phyloP scores from a whole-genome alignment of 106 monocot genomes.

The Dendrobium officinale region DNA sequence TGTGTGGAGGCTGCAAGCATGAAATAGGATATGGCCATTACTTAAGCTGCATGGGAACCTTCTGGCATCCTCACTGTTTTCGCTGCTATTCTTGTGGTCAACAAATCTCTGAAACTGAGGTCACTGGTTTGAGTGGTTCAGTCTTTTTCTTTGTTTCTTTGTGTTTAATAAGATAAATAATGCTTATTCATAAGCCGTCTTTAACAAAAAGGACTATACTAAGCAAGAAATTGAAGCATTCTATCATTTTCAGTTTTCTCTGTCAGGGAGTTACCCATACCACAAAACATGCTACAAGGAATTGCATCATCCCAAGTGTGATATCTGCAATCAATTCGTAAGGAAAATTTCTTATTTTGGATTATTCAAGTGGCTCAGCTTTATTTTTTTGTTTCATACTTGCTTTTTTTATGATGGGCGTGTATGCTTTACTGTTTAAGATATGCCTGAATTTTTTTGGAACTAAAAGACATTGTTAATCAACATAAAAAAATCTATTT shows the following conservation, averaged over 20 bases:
- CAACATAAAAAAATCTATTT: neutral
- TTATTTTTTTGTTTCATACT: neutral
- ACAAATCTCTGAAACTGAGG: constrained; percentile 80
- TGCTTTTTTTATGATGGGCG: neutral
- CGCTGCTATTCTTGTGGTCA: constrained; percentile 55
- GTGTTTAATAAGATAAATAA: neutral
- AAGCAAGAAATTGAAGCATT: neutral
- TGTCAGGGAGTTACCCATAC: constrained; percentile 71
- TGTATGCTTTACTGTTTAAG: neutral
- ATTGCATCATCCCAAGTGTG: constrained; percentile 90
- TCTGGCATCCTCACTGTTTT: constrained; percentile 94
- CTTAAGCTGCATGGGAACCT: constrained; percentile 85
- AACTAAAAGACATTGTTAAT: neutral
- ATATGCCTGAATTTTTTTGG: neutral
- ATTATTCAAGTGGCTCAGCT: neutral
- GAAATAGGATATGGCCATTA: constrained; percentile 97
- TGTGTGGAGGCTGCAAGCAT: constrained; percentile 75
- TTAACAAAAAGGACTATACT: neutral
- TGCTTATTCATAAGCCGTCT: neutral
- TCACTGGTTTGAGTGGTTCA: constrained; percentile 8
- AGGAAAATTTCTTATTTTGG: constrained; percentile 17
- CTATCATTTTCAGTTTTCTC: constrained; percentile 63
- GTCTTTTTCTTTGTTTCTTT: neutral
- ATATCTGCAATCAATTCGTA: constrained; percentile 96
- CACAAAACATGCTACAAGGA: constrained; percentile 91